Conservation (phyloP, 148 eudicot species). For the Dysphania ambrosioides region DNA sequence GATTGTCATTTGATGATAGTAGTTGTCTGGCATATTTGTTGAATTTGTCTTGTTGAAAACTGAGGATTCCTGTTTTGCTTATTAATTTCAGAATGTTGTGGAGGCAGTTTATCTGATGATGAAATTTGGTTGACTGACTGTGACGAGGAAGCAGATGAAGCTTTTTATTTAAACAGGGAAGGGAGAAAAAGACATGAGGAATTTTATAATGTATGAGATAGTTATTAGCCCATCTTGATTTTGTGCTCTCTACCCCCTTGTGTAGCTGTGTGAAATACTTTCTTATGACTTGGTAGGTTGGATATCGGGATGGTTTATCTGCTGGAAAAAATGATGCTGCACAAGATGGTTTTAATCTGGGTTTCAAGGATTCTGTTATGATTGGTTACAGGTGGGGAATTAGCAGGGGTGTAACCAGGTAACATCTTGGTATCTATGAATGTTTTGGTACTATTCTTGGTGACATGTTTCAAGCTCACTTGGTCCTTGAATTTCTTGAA, state of each 20-base stretch:
- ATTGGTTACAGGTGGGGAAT: conserved; percentile 73
- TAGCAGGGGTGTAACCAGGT: conserved; percentile 84
- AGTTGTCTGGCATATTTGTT: not conserved
- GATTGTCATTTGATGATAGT: not conserved
- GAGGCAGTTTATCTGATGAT: conserved; percentile 38
- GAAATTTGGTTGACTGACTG: no score
- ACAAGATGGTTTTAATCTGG: no score
- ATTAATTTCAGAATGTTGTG: conserved; percentile 30
- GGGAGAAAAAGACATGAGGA: conserved; percentile 72
- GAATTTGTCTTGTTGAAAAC: not conserved
- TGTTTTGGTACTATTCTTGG: no score
- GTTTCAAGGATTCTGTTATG: no score
- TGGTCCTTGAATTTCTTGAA: no score
- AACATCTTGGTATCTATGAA: conserved; percentile 1
- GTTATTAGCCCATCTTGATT: not conserved
- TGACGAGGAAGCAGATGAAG: conserved; percentile 40
- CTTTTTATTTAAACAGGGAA: conserved; percentile 62
- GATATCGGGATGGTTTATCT: no score
- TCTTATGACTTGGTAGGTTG: conserved; percentile 45
- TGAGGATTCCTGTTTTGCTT: not conserved
- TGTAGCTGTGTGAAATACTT: conserved; percentile 9
- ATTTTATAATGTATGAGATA: no score
- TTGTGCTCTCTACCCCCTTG: not conserved
- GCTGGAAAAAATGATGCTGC: no score
- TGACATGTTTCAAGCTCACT: no score